Base-by-base conservation (phyloP, 805 yeast genomes). In the Brettanomyces bruxellensis region DNA sequence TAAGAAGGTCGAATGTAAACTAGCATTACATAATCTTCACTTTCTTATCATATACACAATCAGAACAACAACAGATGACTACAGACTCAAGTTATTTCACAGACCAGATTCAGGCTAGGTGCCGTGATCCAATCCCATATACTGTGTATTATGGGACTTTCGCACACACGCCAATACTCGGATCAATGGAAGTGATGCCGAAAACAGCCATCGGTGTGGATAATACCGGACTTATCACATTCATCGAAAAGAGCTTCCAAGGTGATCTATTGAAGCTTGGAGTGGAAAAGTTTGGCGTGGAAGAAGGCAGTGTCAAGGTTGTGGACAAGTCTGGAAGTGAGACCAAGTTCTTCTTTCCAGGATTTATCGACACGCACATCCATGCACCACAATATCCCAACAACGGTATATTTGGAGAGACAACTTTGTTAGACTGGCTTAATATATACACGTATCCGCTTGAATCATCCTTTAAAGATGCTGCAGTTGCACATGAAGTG, bases 401-500 rank as follows among this genome's bases (percentile, higher is more conserved):
- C 60, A 70, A 73, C 42, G 93, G 95, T 9, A 79, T 93, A 25
- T 91, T 95, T 51, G 90, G 95, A 25, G 83, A 82, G 49, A 71
- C 87, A 3, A 91, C 95, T 1, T 69, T 93, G 39, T 68, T 93
- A 47, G 95, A 91, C 52, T 93, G 99, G 99, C 72, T 93, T 41
- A 75, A 79, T 25, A 78, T 75, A 23, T 89, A 88, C 61, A 93
- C 99, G 0, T 93, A 90, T 70, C 95, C 96, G 1, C 64, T 90
- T 47, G 99, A 93, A 64, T 69, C 85, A 6, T 72, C 85, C 4
- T 74, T 87, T 50, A 67, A 64, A 18, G 77, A 83, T 51, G 53
- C 74, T 23, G 56, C 61, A 1, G 60, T 72, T 41, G 96, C 96
- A 0, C 52, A 64, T 11, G 60, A 69, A 5, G 81, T 90, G 1